Evolutionary conservation across 352 stramenopile species (phyloP).

Genomic region (Phytophthora brassicae): DNA sequence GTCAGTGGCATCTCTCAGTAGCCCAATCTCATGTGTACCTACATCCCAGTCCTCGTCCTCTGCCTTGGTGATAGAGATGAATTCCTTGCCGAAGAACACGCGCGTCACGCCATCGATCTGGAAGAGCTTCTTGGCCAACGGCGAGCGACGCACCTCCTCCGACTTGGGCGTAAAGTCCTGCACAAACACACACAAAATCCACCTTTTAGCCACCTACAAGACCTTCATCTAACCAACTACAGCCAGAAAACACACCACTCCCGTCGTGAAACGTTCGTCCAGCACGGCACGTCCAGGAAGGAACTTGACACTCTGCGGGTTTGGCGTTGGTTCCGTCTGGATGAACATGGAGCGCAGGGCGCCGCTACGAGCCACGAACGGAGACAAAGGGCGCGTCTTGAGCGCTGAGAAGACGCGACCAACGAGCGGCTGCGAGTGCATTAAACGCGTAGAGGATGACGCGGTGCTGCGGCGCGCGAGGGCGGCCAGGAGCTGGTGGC

Average conservation of each 20-base stretch:
- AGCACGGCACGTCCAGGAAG: conserved; percentile 91
- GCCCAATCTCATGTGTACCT: conserved; percentile 22
- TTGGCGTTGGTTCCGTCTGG: conserved; percentile 97
- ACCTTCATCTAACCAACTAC: not conserved
- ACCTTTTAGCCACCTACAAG: not conserved
- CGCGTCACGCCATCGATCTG: conserved; percentile 95
- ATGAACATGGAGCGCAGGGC: conserved; percentile 95
- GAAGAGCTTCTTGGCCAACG: conserved; percentile 96
- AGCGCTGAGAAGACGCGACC: not conserved
- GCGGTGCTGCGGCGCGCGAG: conserved; percentile 29
- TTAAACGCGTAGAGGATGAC: conserved; percentile 4
- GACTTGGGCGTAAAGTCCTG: conserved; percentile 86
- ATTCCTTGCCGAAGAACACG: conserved; percentile 98
- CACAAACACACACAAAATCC: not conserved
- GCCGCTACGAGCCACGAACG: conserved; percentile 36
- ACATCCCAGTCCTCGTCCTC: conserved; percentile 94
- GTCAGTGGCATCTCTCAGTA: not conserved
- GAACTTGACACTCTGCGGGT: conserved; percentile 99
- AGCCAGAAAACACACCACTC: conserved; percentile 41
- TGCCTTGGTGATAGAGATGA: conserved; percentile 98
- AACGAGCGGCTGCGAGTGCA: conserved; percentile 19
- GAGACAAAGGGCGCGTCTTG: conserved; percentile 14
- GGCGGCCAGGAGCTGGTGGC: conserved; percentile 28
- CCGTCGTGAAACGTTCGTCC: conserved; percentile 87
- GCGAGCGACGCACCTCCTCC: conserved; percentile 90